Percentiles rank a stretch among this genome's conserved stretches.
These are phyloP conservation scores for Populus tremula DNA, from an alignment of 345 rosid species.

Conservation along the genomic window DNA sequence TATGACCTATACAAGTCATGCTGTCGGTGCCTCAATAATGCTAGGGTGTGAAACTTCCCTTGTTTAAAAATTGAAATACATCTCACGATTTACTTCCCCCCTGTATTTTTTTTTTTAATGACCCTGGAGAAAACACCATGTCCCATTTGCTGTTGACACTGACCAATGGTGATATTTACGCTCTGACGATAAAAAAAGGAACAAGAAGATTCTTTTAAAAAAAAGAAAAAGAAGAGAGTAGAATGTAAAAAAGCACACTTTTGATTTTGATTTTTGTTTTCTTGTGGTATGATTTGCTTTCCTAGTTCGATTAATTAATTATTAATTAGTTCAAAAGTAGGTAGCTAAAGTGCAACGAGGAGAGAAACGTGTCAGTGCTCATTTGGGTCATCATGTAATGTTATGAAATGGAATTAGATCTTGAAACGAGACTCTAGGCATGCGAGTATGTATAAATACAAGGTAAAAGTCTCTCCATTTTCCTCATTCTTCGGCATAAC, in stretches of 20 bases:
- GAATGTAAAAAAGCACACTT: background rate
- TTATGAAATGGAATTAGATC: background rate
- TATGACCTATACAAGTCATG: fast-evolving
- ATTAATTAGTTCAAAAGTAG: background rate
- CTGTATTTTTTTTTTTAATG: background rate
- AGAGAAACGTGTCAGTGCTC: background rate
- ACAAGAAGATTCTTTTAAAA: no score
- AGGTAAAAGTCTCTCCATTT: no score
- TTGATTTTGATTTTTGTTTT: background rate
- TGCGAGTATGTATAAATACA: background rate
- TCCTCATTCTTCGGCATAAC: background rate
- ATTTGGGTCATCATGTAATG: background rate
- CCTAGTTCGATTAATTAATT: background rate
- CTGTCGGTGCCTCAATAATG: background rate
- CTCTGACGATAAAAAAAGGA: no score
- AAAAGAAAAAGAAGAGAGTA: background rate
- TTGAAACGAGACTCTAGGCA: background rate
- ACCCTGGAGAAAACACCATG: background rate
- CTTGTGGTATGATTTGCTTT: background rate
- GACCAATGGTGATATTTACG: background rate
- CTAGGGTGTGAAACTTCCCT: background rate
- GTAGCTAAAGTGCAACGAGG: background rate
- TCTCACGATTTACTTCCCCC: background rate
- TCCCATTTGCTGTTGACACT: background rate
- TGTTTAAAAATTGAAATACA: background rate